Evolutionary conservation across 768 basidiomycete genomes (phyloP), one percentile per base, ranked within the genome.

Genomic region (Kwoniella pini): DNA sequence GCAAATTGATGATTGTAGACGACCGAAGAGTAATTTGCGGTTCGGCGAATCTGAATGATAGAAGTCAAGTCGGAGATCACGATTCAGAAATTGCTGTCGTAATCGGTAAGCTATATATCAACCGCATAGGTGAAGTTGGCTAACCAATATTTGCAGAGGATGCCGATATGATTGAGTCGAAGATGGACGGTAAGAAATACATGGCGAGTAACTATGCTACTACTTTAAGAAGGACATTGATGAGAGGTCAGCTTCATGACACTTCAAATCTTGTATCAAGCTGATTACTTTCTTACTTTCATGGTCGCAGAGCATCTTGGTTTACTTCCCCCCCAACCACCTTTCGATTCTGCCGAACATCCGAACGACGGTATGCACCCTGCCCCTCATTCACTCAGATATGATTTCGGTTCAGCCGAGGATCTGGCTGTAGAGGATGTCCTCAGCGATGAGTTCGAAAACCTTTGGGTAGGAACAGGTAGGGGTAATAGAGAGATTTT

Each of bases 1-100:
- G 69, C 53, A 77, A 81, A 62, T 76, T 95, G 24, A 95, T 96
- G 93, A 90, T 95, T 54, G 90, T 96, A 33, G 94, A 96, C 71
- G 94, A 97, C 73, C 83, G 85, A 30, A 83, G 87, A 33, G 92
- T 96, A 44, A 91, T 98, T 65, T 89, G 93, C 83, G 94, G 95
- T 31, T 92, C 90, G 40, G 93, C 95, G 15, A 98, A 97, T 76
- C 57, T 79, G 39, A 78, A 77, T 46, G 77, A 78, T 52, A 60
- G 77, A 42, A 69, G 67, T 45, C 77, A 77, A 49, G 42, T 39
- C 12, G 94, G 94, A 24, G 88, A 95, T 65, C 91, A 91, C 31
- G 92, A 95, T 78, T 95, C 91, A 1, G 96, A 98, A 80, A 95
- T 97, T 64, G 90, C 89, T 6, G 79, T 96, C 7, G 86, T 97